Evolutionary conservation across 345 rosid species (phyloP).

Genomic region (Durio zibethinus): DNA sequence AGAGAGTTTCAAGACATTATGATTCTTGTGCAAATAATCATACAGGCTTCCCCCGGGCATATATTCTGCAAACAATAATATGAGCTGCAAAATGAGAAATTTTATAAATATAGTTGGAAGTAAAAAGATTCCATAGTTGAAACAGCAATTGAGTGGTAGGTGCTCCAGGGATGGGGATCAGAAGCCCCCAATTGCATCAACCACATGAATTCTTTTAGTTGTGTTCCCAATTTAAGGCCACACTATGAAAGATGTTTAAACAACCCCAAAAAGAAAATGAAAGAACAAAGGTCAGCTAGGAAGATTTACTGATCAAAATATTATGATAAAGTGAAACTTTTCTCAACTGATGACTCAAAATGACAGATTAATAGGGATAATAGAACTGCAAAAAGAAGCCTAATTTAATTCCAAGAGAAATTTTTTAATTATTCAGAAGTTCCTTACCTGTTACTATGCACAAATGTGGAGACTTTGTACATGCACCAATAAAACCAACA

Average conservation of each 20-base stretch:
- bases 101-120: not conserved
- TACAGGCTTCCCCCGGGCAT: conserved; percentile 80
- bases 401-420: not conserved
- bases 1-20: conserved; percentile 42
- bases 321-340: not conserved
- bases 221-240: not conserved
- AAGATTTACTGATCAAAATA: not conserved
- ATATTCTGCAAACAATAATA: conserved; percentile 50
- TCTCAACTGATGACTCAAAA: not conserved
- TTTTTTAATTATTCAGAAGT: not conserved
- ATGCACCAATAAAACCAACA: conserved; percentile 70
- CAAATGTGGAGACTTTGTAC: conserved; percentile 52
- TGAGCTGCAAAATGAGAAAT: not conserved
- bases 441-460: conserved; percentile 67
- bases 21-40: conserved; percentile 60
- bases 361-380: not conserved
- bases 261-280: not conserved
- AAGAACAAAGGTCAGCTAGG: not conserved
- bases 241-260: not conserved
- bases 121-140: not conserved
- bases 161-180: not conserved
- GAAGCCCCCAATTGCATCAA: not conserved
- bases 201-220: not conserved
- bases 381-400: not conserved
- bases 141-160: not conserved